phyloP scores from a whole-genome alignment of 257 asterid genomes.

The Solanum clarkiae region DNA sequence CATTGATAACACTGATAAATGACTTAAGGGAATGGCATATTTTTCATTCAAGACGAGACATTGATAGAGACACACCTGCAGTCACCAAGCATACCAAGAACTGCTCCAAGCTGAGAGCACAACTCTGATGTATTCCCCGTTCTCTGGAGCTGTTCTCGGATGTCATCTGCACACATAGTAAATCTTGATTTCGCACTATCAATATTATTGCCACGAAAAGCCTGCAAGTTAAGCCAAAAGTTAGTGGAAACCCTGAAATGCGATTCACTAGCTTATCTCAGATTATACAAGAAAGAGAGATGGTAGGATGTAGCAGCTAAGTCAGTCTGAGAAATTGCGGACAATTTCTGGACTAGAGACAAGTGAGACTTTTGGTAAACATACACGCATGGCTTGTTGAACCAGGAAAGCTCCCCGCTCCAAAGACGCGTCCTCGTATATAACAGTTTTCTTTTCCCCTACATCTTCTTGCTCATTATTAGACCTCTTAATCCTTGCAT shows the following conservation, averaged over 20 bases:
- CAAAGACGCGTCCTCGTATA: slow-evolving; percentile 91
- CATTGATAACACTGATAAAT: neutral
- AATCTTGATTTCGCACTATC: slow-evolving; percentile 94
- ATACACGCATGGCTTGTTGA: slow-evolving; percentile 99
- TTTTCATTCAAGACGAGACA: neutral
- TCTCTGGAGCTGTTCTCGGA: slow-evolving; percentile 68
- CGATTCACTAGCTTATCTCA: neutral
- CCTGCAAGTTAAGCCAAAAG: slow-evolving; percentile 29
- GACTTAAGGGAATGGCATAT: neutral
- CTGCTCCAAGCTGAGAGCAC: slow-evolving; percentile 97
- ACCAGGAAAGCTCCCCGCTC: slow-evolving; percentile 90
- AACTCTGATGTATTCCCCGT: slow-evolving; percentile 68
- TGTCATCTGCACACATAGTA: slow-evolving; percentile 72
- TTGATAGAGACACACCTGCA: slow-evolving; percentile 55
- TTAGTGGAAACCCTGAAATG: neutral
- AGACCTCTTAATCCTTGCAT: slow-evolving; percentile 90
- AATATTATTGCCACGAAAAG: slow-evolving; percentile 81
- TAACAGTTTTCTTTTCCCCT: slow-evolving; percentile 48
- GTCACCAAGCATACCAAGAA: slow-evolving; percentile 95
- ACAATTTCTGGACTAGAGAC: neutral
- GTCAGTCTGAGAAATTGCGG: neutral
- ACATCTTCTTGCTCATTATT: slow-evolving; percentile 45
- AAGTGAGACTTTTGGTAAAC: slow-evolving; percentile 1
- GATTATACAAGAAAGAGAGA: neutral
- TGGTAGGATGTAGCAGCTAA: neutral